Evolutionary conservation across 129 eudicot genomes (phyloP).

Genomic region (Lonicera japonica): DNA sequence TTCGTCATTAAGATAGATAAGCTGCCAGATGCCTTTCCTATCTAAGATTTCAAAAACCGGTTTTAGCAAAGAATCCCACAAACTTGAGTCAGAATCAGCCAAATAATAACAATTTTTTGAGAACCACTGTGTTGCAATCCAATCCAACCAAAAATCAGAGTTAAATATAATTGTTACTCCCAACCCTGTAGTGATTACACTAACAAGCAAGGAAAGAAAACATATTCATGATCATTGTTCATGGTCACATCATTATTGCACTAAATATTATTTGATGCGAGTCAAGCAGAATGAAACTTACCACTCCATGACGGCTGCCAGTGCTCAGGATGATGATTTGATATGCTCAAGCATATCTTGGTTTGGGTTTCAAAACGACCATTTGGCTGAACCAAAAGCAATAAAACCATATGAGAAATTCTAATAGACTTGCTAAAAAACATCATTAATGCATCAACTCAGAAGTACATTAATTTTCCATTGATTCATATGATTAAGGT

Average conservation of each 20-base stretch:
- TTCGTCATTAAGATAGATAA: background rate
- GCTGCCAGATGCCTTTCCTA: background rate
- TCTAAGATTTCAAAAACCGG: too few species aligned
- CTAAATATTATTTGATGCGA: background rate
- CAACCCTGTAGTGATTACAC: too few species aligned
- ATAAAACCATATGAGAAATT: background rate
- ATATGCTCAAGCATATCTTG: conserved; percentile 96
- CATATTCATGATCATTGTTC: background rate
- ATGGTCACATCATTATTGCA: background rate
- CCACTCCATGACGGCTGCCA: conserved; percentile 99
- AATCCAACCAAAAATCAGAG: too few species aligned
- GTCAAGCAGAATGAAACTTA: conserved; percentile 14
- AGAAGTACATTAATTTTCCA: background rate
- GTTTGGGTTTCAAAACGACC: conserved; percentile 99
- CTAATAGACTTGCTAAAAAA: conserved; percentile 11
- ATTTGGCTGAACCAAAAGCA: conserved; percentile 58
- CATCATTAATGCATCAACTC: background rate
- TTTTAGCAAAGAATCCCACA: too few species aligned
- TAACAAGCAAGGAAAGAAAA: too few species aligned
- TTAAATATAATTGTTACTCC: too few species aligned
- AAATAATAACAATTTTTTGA: too few species aligned
- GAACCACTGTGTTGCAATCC: too few species aligned
- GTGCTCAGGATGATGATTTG: conserved; percentile 99
- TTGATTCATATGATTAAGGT: background rate
- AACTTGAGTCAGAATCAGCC: too few species aligned